Evolutionary conservation across 139 green algal genomes (phyloP).

Genomic region (Chlamydomonas sphaeroides): DNA sequence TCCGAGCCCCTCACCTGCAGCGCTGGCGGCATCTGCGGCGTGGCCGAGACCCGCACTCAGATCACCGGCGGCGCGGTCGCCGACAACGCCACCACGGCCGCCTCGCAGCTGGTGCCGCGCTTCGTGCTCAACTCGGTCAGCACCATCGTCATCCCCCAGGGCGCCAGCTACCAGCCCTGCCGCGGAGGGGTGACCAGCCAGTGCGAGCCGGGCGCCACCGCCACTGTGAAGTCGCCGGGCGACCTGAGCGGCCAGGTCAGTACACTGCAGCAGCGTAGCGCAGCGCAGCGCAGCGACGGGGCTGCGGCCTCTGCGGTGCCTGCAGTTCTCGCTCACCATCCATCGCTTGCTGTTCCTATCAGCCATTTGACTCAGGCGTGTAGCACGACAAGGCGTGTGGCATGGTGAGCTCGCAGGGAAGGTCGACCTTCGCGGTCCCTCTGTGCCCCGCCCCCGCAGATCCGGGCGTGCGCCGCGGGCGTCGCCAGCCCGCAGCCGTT

Average conservation of each 20-base stretch:
- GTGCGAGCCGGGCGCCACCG: constrained; percentile 11
- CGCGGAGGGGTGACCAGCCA: neutral
- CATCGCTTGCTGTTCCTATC: neutral
- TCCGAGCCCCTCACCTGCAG: neutral
- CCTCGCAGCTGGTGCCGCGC: neutral
- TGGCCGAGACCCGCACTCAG: neutral
- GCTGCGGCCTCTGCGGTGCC: neutral
- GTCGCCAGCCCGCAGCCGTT: constrained; percentile 13
- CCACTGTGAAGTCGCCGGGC: neutral
- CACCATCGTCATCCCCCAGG: neutral
- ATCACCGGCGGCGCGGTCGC: neutral
- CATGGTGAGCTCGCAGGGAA: neutral
- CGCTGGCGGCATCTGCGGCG: neutral
- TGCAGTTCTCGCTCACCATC: too few species aligned
- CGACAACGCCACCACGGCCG: neutral
- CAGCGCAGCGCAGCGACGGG: neutral
- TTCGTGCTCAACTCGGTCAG: neutral
- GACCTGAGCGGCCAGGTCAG: constrained; percentile 2
- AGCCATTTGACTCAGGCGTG: too few species aligned
- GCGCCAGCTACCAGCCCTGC: constrained; percentile 2
- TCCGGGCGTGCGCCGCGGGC: neutral
- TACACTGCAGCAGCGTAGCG: too few species aligned
- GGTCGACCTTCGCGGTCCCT: neutral
- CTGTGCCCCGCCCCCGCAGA: neutral
- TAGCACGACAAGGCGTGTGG: neutral